These are phyloP conservation scores for Pichia sp. DNA, from an alignment of 1,139 yeast genomes.

Conservation along the genomic window DNA sequence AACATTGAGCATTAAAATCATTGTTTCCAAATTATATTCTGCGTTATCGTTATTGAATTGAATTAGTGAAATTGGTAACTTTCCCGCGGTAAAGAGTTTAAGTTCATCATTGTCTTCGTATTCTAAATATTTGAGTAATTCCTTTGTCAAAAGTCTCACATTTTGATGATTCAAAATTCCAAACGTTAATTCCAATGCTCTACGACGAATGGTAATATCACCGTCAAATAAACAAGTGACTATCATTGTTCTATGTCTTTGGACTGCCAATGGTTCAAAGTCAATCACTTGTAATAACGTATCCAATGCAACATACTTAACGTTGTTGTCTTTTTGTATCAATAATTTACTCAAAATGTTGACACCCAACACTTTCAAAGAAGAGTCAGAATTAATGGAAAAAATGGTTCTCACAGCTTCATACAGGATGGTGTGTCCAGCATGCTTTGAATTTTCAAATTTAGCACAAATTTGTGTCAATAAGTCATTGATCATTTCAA, in stretches of 20 bases:
- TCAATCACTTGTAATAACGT: conserved; percentile 75
- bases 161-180: conserved; percentile 83
- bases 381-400: conserved; percentile 68
- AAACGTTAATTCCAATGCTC: conserved; percentile 87
- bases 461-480: conserved; percentile 88
- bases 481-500: conserved; percentile 73
- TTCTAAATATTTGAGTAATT: conserved; percentile 65
- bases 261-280: conserved; percentile 88
- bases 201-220: conserved; percentile 85
- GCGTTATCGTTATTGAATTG: conserved; percentile 65
- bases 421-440: conserved; percentile 79
- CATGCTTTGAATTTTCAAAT: conserved; percentile 68
- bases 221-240: conserved; percentile 80
- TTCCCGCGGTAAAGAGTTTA: too few relatives aligned
- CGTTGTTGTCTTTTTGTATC: conserved; percentile 79
- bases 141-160: conserved; percentile 71
- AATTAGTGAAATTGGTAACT: conserved; percentile 64
- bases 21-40: conserved; percentile 83
- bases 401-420: conserved; percentile 89
- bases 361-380: conserved; percentile 80
- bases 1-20: conserved; percentile 60
- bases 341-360: conserved; percentile 84
- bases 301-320: conserved; percentile 89
- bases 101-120: conserved; percentile 52
- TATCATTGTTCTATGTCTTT: conserved; percentile 82